Evolutionary conservation across 257 asterid genomes (phyloP), one percentile per base, ranked within the genome.

Genomic region (Cruciata laevipes): DNA sequence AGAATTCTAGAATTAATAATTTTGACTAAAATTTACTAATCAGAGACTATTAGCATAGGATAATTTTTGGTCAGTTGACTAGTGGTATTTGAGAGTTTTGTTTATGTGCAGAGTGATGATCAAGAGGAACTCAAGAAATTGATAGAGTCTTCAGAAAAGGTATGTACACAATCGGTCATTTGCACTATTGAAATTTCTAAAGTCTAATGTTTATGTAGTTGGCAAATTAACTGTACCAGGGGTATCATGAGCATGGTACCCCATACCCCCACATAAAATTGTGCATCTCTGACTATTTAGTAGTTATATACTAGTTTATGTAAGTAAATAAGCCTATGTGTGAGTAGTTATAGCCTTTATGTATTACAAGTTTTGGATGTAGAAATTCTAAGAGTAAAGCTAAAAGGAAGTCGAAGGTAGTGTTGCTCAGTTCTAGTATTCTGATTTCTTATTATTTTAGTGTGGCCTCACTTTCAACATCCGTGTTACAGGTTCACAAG

Each of bases 91-190:
- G 55, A 47, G 6, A 47, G 7, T 16, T 13, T 24, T 60, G 24
- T 72, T 74, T 33, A 63, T 76, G 37, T 84, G 84, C 92, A 92
- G 97, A 77, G 70, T 55, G 61, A 72, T 72, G 97, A 92, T 73
- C 92, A 87, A 76, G 91, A 85, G 52, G 77, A 86, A 52, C 59
- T 92, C 58, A 82, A 71, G 81, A 79, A 83, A 74, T 72, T 82
- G 71, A 42, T 82, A 18, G 71, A 76, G 73, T 67, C 76, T 66
- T 64, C 81, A 20, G 69, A 73, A 71, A 76, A 84, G 95, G 95
- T 86, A 79, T 52, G 6, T 52, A 17, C 6, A 35, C 8, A 33
- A 35, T 62, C 11, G 27, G 27, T 62, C 30, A 35, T n/a, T 18
- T 62, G 49, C 24, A 30, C 18, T 60, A 11, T 21, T 61, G 51